These are phyloP conservation scores for Aureobasidium lini DNA, from an alignment of 2,329 filamentous ascomycete genomes.

Conservation along the genomic window DNA sequence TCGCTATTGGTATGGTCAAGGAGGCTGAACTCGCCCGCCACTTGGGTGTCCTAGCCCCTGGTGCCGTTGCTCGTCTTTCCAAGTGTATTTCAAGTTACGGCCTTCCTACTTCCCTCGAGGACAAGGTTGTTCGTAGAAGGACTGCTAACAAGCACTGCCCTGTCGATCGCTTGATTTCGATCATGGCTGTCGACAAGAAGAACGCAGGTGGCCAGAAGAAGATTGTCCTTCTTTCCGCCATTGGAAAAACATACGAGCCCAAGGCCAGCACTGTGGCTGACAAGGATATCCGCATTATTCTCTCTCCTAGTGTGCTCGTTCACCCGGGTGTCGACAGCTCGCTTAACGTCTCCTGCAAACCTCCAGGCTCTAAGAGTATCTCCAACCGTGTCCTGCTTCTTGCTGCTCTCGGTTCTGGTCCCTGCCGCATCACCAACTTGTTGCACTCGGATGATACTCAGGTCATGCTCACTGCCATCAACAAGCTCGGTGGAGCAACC, in stretches of 20 bases:
- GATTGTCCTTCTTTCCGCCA: constrained; percentile 82
- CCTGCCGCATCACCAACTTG: constrained; percentile 82
- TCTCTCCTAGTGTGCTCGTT: constrained; percentile 72
- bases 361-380: constrained; percentile 94
- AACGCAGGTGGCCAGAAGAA: constrained; percentile 95
- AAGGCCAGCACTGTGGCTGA: constrained; percentile 88
- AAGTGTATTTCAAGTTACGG: constrained; percentile 96
- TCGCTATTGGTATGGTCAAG: constrained; percentile 97
- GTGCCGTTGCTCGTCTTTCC: constrained; percentile 77
- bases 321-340: constrained; percentile 60
- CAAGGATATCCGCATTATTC: constrained; percentile 68
- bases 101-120: constrained; percentile 74
- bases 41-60: constrained; percentile 74
- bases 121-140: constrained; percentile 72
- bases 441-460: constrained; percentile 96
- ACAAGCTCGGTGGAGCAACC: constrained; percentile 72
- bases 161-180: constrained; percentile 75
- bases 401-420: constrained; percentile 78
- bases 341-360: constrained; percentile 67
- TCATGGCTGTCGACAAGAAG: constrained; percentile 99
- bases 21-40: constrained; percentile 90
- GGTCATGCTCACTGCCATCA: constrained; percentile 91
- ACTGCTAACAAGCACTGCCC: constrained; percentile 83
- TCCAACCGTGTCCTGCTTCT: constrained; percentile 94
- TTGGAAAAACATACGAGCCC: constrained; percentile 80